Conservation (phyloP, 257 asterid species). For the Leonotis leonurus region DNA sequence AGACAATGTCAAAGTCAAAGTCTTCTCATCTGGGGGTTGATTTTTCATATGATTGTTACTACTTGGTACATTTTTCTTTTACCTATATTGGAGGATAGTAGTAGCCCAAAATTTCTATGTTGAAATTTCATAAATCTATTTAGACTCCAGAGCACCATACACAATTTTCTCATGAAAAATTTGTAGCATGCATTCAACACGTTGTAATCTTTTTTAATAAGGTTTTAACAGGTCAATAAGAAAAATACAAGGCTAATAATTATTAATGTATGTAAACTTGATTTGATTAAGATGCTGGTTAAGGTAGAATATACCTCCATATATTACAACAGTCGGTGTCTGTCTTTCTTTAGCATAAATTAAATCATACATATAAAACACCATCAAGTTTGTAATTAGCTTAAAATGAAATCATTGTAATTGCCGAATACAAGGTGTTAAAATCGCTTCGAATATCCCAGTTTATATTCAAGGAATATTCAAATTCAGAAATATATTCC, state of each 20-base stretch:
- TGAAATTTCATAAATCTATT: neutral
- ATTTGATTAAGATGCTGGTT: no score
- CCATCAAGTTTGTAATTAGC: neutral
- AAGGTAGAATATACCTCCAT: no score
- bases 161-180: no score
- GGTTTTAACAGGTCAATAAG: neutral
- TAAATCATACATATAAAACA: neutral
- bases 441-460: neutral
- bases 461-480: neutral
- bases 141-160: no score
- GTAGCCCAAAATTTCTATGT: no score
- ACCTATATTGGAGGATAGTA: no score
- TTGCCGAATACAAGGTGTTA: neutral
- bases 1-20: neutral
- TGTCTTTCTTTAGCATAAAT: no score
- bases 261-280: neutral
- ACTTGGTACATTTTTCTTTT: no score
- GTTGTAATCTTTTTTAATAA: neutral
- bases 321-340: no score
- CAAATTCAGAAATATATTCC: neutral
- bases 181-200: no score
- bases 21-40: neutral
- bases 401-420: neutral
- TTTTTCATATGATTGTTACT: no score
- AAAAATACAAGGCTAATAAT: neutral